phyloP scores from a whole-genome alignment of 1,284 basidiomycete genomes.

The Pseudozyma sp. region DNA sequence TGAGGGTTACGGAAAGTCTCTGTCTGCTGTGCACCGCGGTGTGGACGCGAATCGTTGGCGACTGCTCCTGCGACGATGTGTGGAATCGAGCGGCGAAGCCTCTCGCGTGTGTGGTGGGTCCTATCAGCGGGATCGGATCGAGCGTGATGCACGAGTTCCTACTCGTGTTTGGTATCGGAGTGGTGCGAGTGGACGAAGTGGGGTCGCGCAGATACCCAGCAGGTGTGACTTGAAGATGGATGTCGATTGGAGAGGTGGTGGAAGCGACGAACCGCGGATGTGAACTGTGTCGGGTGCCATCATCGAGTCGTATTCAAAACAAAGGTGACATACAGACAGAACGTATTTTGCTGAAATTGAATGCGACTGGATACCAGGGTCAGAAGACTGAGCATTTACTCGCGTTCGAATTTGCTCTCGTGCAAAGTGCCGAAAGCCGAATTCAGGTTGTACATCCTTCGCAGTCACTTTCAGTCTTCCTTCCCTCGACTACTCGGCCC shows the following conservation, averaged over 20 bases:
- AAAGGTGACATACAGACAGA: too few relatives aligned
- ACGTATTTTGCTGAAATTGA: slow-evolving; percentile 5
- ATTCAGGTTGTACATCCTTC: slow-evolving; percentile 19
- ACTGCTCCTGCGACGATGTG: neutral
- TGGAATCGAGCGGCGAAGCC: neutral
- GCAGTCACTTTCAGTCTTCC: neutral
- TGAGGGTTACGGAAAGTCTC: too few relatives aligned
- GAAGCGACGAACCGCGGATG: neutral
- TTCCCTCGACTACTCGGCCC: neutral
- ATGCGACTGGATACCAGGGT: slow-evolving; percentile 30
- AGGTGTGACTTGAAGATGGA: slow-evolving; percentile 1
- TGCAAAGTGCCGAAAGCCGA: slow-evolving; percentile 29
- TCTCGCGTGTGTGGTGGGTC: too few relatives aligned
- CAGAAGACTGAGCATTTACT: neutral
- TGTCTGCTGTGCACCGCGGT: neutral
- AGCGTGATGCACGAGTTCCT: too few relatives aligned
- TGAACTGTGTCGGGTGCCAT: slow-evolving; percentile 18
- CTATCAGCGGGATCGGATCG: too few relatives aligned
- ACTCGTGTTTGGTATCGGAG: too few relatives aligned
- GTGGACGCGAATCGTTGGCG: slow-evolving; percentile 5
- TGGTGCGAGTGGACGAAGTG: too few relatives aligned
- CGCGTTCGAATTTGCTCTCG: neutral
- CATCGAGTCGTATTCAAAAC: slow-evolving; percentile 6
- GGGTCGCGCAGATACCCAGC: neutral
- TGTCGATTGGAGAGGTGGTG: neutral